Evolutionary conservation across 805 yeast species (phyloP).

Genomic region (Vanderwaltozyma yarrowii): DNA sequence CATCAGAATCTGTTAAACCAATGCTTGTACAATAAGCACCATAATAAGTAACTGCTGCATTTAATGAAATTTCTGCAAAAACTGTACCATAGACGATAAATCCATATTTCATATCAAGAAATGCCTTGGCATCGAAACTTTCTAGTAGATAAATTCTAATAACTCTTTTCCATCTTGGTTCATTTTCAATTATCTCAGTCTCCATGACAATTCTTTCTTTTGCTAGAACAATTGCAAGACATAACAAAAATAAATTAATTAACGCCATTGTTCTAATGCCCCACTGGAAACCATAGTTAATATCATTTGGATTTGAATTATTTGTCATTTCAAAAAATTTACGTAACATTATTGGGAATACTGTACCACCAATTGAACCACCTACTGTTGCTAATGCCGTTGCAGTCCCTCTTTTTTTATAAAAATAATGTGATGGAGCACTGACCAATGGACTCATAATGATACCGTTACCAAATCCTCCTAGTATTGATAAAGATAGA

Average conservation of each 20-base stretch:
- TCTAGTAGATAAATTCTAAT: constrained; percentile 22
- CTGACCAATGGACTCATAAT: constrained; percentile 46
- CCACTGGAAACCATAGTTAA: constrained; percentile 40
- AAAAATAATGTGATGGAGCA: constrained; percentile 55
- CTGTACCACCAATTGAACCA: constrained; percentile 41
- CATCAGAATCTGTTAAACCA: constrained; percentile 31
- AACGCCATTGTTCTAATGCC: constrained; percentile 41
- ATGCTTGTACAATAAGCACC: constrained; percentile 39
- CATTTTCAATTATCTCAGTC: background rate
- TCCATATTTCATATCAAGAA: constrained; percentile 34
- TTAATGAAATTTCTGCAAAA: constrained; percentile 36
- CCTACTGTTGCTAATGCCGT: constrained; percentile 36
- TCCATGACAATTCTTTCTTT: constrained; percentile 33
- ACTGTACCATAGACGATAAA: constrained; percentile 33
- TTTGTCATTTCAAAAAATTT: constrained; percentile 26
- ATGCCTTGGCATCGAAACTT: constrained; percentile 24
- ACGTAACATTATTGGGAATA: constrained; percentile 41
- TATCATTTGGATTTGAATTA: background rate
- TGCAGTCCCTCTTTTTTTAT: constrained; percentile 43
- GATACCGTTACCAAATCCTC: constrained; percentile 47
- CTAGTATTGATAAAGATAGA: constrained; percentile 39
- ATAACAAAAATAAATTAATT: constrained; percentile 28
- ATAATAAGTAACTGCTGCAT: constrained; percentile 36
- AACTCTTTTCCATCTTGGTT: constrained; percentile 10
- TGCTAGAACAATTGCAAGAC: constrained; percentile 25